phyloP scores from a whole-genome alignment of 805 yeast species.

The Yarrowia keelungensis region DNA sequence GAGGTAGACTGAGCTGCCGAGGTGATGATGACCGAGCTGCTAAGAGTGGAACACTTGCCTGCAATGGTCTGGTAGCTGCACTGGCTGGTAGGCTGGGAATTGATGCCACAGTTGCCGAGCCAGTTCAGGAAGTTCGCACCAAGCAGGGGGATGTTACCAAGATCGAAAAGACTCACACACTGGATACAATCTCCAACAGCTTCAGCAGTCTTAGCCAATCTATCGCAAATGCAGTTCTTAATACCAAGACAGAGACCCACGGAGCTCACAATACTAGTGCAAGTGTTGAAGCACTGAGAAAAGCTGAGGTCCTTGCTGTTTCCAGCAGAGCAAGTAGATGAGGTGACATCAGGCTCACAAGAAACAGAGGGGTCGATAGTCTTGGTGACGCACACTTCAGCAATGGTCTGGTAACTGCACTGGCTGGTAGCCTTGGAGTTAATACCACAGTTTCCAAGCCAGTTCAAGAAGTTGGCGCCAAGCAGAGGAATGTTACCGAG shows the following conservation, averaged over 20 bases:
- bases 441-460: background rate
- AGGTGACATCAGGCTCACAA: slow-evolving; percentile 16
- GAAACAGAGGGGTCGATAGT: background rate
- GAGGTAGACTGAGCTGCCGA: slow-evolving; percentile 1
- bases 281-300: background rate
- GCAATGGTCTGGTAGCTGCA: slow-evolving; percentile 20
- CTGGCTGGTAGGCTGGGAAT: background rate
- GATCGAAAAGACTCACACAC: slow-evolving; percentile 5
- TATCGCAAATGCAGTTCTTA: background rate
- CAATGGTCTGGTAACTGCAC: background rate
- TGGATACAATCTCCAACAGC: slow-evolving; percentile 7
- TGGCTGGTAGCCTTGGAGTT: background rate
- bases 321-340: background rate
- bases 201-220: background rate
- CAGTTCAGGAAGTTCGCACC: slow-evolving; percentile 29
- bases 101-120: slow-evolving; percentile 9
- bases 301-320: background rate
- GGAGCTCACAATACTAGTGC: background rate
- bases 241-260: slow-evolving; percentile 2
- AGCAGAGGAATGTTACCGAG: slow-evolving; percentile 4
- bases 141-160: slow-evolving; percentile 5
- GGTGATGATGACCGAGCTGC: slow-evolving; percentile 16
- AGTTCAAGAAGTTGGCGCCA: slow-evolving; percentile 11
- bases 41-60: background rate
- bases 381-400: too few species aligned